Base-by-base conservation (phyloP, 257 asterid species). In the Salvia hispanica region DNA sequence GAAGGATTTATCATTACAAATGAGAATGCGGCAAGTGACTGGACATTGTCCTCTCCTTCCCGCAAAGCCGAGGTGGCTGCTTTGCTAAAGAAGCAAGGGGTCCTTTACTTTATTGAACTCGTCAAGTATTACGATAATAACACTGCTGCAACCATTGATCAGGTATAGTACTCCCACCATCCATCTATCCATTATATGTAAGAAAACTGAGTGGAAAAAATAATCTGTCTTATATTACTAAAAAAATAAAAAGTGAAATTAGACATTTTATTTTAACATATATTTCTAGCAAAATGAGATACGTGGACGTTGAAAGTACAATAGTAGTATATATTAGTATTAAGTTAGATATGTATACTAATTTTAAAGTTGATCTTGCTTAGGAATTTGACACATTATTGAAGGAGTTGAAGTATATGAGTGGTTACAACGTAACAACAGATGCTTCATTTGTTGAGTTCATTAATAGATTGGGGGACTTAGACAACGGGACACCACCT, bases 21-120 rank as follows among this genome's bases (percentile, higher is more conserved):
- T 45, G 78, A 78, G 58, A 73, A 48, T 34, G 16, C 64, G 7
- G 45, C 72, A 44, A 62, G 72, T 21, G 39, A 64, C 1, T 87
- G 91, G 88, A 75, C 80, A 10, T 75, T 75, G 28, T 62, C 71
- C 14, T 70, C 91, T 4, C 66, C 78, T 13, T 63, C 85, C 1
- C 52, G 64, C 9, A 86, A 74, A 15, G 70, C 75, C 58, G 50
- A 72, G 11, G 77, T 82, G 5, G 70, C 18, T 42, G 37, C 80
- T 6, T 56, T 79, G 16, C 66, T 84, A 25, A 71, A 61, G 51
- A n/a, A 74, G 14, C 64, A 84, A 5, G 74, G 79, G 9, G 14
- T 87, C 64, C 54, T 87, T 39, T 87, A 87, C 67, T 25, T 82
- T 66, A 74, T 84, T 1, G 95, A 87, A 70, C 39, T 81, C 36